These are phyloP conservation scores for Komagataella pseudopastoris DNA, from an alignment of 805 yeast species.

Conservation along the genomic window DNA sequence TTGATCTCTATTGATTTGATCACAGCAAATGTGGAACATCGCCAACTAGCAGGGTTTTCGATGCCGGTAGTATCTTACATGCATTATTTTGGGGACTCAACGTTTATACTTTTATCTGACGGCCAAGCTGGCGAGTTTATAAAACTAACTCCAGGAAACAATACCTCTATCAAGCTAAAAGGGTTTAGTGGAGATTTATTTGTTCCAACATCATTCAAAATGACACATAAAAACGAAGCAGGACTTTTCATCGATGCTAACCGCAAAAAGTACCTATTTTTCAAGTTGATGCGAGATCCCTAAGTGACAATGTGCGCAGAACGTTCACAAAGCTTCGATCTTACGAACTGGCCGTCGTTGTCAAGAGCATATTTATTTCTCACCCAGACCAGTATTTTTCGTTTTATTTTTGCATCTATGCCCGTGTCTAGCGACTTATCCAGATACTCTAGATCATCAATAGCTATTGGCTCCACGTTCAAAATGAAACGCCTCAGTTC, in stretches of 20 bases:
- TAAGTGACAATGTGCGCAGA: neutral
- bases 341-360: neutral
- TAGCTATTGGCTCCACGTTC: constrained; percentile 8
- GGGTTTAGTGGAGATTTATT: neutral
- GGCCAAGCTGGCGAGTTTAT: neutral
- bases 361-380: neutral
- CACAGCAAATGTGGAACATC: neutral
- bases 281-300: constrained; percentile 10
- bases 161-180: neutral
- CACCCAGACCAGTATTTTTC: neutral
- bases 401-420: neutral
- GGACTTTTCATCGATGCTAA: constrained; percentile 28
- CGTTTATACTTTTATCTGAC: neutral
- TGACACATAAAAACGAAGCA: constrained; percentile 3
- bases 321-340: neutral
- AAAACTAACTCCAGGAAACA: neutral
- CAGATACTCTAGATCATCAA: constrained; percentile 7
- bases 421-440: constrained; percentile 1
- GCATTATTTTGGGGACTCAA: neutral
- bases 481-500: constrained; percentile 6
- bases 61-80: neutral
- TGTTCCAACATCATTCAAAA: neutral
- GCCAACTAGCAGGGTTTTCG: neutral
- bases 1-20: neutral
- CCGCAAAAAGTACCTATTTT: constrained; percentile 23